Conservation (phyloP, 2,329 filamentous ascomycete species). For the Xylariomycetidae sp. region DNA sequence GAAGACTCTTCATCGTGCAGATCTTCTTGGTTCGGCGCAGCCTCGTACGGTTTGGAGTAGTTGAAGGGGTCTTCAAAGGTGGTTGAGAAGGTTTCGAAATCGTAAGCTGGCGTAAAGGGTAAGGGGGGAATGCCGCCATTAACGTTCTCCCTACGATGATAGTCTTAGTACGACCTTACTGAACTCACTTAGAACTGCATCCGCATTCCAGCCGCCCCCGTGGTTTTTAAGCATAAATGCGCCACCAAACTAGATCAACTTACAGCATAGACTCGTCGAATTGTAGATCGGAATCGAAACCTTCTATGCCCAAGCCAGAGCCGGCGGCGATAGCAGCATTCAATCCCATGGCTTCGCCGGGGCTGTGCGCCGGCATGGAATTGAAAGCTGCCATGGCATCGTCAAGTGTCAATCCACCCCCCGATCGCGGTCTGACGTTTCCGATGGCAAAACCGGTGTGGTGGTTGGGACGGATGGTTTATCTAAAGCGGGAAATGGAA, state of each 20-base stretch:
- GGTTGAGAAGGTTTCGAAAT: conserved; percentile 55
- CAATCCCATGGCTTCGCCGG: conserved; percentile 43
- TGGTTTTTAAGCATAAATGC: too few species aligned
- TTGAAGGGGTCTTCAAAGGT: conserved; percentile 65
- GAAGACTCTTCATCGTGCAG: conserved; percentile 42
- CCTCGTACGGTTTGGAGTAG: conserved; percentile 48
- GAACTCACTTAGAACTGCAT: too few species aligned
- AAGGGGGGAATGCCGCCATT: conserved; percentile 37
- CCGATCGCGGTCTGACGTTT: too few species aligned
- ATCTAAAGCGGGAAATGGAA: too few species aligned
- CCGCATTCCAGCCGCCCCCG: conserved; percentile 1
- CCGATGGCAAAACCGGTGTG: too few species aligned
- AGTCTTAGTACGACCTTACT: too few species aligned
- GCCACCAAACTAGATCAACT: too few species aligned
- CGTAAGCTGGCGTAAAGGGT: conserved; percentile 56
- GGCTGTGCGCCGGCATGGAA: conserved; percentile 46
- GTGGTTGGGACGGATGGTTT: conserved; percentile 8
- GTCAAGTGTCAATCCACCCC: too few species aligned
- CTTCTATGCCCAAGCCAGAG: conserved; percentile 40
- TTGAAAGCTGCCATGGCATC: conserved; percentile 57
- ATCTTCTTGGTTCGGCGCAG: conserved; percentile 37
- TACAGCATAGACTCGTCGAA: conserved; percentile 57
- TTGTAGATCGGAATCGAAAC: conserved; percentile 46
- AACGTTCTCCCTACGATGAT: conserved; percentile 39
- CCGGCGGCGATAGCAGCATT: conserved; percentile 32